A percentile compares a stretch with the other conserved stretches of the same genome.
These are phyloP conservation scores for Pulchroboletus neoregius DNA, from an alignment of 1,284 basidiomycete species.

Conservation along the genomic window DNA sequence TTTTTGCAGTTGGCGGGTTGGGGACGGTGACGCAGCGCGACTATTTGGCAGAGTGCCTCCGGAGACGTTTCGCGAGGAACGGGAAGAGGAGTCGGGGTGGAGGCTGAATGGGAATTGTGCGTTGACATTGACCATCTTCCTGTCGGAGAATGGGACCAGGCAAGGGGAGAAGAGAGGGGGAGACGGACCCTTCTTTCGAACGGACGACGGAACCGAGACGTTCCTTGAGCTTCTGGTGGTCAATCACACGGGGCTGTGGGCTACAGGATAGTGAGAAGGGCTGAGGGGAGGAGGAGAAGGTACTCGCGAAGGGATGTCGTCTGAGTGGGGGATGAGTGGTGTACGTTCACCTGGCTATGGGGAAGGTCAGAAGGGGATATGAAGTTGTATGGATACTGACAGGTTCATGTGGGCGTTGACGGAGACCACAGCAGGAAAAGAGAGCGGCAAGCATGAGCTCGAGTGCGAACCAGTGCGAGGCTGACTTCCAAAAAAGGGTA, in stretches of 20 bases:
- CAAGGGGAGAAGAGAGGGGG: not conserved
- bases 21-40: constrained; percentile 22
- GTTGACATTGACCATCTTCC: constrained; percentile 71
- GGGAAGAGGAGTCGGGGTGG: constrained; percentile 41
- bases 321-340: constrained; percentile 29
- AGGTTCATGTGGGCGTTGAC: constrained; percentile 13
- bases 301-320: constrained; percentile 29
- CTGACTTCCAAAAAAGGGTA: constrained; percentile 7
- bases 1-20: constrained; percentile 19
- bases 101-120: constrained; percentile 64
- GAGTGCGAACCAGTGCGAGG: too few relatives aligned
- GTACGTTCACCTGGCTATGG: constrained; percentile 23
- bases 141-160: constrained; percentile 25
- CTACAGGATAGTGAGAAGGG: constrained; percentile 15
- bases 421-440: constrained; percentile 29
- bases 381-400: constrained; percentile 11
- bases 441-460: constrained; percentile 28
- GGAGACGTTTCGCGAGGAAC: constrained; percentile 35
- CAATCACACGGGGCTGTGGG: constrained; percentile 36
- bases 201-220: constrained; percentile 57
- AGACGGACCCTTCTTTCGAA: constrained; percentile 56
- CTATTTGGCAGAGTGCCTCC: constrained; percentile 24
- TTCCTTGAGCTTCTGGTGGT: constrained; percentile 51
- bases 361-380: constrained; percentile 5
- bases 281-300: not conserved